Conservation (phyloP, 495 filamentous ascomycete species). For the Talaromyces liani region DNA sequence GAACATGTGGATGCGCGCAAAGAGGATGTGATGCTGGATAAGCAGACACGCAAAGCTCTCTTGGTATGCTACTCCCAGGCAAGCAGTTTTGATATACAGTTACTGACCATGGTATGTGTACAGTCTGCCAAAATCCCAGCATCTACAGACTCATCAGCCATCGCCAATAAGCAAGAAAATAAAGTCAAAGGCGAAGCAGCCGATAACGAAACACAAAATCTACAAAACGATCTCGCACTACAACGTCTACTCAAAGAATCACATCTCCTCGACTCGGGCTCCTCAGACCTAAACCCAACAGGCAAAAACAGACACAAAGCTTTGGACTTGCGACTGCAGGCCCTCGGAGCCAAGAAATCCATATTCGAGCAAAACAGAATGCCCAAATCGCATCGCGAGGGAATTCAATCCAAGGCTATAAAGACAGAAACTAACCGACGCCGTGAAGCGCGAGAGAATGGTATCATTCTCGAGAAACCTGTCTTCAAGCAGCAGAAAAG, state of each 20-base stretch:
- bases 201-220: conserved; percentile 49
- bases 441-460: conserved; percentile 77
- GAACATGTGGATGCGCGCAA: conserved; percentile 45
- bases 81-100: conserved; percentile 12
- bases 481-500: conserved; percentile 36
- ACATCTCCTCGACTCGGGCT: conserved; percentile 69
- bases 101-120: not conserved
- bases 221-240: conserved; percentile 89
- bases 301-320: conserved; percentile 67
- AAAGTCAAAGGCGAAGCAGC: conserved; percentile 36
- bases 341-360: conserved; percentile 69
- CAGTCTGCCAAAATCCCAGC: conserved; percentile 44
- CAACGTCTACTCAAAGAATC: conserved; percentile 87
- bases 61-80: conserved; percentile 44
- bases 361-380: conserved; percentile 71
- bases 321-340: conserved; percentile 70
- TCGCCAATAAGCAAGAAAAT: conserved; percentile 26
- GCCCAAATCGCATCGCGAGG: conserved; percentile 73
- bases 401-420: conserved; percentile 59
- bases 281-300: conserved; percentile 50
- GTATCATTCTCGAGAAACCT: conserved; percentile 76
- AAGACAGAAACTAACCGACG: conserved; percentile 63
- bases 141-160: conserved; percentile 28
- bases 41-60: conserved; percentile 68
- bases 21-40: conserved; percentile 44